Evolutionary conservation across 208 protist species (phyloP).

Genomic region (Acanthamoeba sp.): DNA sequence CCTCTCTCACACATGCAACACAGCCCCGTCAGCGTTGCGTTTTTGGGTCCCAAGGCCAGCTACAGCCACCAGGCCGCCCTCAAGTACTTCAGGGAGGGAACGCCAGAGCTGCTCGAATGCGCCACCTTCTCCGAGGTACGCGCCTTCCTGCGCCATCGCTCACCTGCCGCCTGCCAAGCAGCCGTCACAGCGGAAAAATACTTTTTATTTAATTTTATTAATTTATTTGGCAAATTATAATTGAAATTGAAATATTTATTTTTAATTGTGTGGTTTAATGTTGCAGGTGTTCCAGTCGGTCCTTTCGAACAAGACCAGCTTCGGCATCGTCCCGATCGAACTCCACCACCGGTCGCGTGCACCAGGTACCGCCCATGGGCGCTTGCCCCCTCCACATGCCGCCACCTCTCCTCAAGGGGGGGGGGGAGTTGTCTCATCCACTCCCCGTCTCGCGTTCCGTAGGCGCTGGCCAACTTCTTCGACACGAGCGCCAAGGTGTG

Average conservation of each 20-base stretch:
- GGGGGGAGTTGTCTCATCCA: background rate
- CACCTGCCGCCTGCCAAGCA: too few species aligned
- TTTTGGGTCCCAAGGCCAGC: slow-evolving; percentile 15
- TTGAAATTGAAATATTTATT: too few species aligned
- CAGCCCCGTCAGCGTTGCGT: slow-evolving; percentile 55
- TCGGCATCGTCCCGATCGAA: slow-evolving; percentile 76
- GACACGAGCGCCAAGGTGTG: slow-evolving; percentile 67
- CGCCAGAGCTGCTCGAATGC: slow-evolving; percentile 34
- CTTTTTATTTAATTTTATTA: too few species aligned
- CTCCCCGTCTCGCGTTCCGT: background rate
- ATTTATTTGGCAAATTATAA: too few species aligned
- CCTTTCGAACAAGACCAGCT: slow-evolving; percentile 75
- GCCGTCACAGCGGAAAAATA: too few species aligned
- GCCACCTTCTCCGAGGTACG: slow-evolving; percentile 62
- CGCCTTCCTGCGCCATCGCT: too few species aligned
- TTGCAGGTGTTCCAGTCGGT: slow-evolving; percentile 73
- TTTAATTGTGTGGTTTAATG: too few species aligned
- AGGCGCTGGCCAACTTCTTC: slow-evolving; percentile 64
- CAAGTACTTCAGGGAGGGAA: slow-evolving; percentile 65
- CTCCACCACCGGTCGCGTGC: slow-evolving; percentile 69
- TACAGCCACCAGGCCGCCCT: slow-evolving; percentile 68
- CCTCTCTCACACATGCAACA: background rate
- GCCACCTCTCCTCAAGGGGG: too few species aligned
- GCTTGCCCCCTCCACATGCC: too few species aligned
- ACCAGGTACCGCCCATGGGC: slow-evolving; percentile 27